These are phyloP conservation scores for Raffaelea deltoideospora DNA, from an alignment of 2,329 filamentous ascomycete species.

Conservation along the genomic window DNA sequence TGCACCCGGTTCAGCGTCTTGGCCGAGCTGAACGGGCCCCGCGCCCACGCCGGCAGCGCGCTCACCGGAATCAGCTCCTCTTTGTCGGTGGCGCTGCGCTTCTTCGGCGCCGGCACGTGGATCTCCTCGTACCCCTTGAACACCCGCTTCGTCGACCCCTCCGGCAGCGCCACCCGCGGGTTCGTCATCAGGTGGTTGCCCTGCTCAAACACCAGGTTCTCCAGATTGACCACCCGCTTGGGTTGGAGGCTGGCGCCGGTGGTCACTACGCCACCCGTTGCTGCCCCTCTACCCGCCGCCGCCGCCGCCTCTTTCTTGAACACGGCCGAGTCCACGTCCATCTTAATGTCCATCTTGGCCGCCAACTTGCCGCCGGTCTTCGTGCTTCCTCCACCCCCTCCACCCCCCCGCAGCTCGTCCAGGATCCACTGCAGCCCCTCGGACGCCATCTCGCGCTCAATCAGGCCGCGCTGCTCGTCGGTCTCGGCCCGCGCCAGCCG, in stretches of 20 bases:
- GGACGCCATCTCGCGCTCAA: slow-evolving; percentile 84
- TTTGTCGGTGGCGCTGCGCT: slow-evolving; percentile 67
- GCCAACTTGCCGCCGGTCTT: slow-evolving; percentile 39
- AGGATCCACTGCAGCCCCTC: slow-evolving; percentile 77
- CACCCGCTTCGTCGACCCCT: slow-evolving; percentile 84
- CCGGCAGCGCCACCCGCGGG: slow-evolving; percentile 79
- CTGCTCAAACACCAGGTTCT: slow-evolving; percentile 93
- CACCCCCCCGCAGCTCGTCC: slow-evolving; percentile 72
- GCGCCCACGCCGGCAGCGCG: slow-evolving; percentile 86
- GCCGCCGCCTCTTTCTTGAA: slow-evolving; percentile 34
- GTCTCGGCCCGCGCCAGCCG: slow-evolving; percentile 71
- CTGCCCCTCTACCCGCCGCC: slow-evolving; percentile 38
- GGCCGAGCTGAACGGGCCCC: slow-evolving; percentile 67
- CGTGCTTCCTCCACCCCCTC: too few species aligned
- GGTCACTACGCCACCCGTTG: slow-evolving; percentile 71
- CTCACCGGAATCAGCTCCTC: slow-evolving; percentile 63
- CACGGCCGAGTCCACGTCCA: slow-evolving; percentile 69
- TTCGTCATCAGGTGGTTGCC: slow-evolving; percentile 99
- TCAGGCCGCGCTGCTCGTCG: slow-evolving; percentile 55
- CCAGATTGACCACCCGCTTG: slow-evolving; percentile 75
- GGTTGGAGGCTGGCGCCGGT: too few species aligned
- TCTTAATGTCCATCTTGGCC: slow-evolving; percentile 74
- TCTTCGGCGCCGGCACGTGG: slow-evolving; percentile 86
- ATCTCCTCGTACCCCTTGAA: slow-evolving; percentile 99
- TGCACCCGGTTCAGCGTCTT: slow-evolving; percentile 91